phyloP scores from a whole-genome alignment of 2,329 filamentous ascomycete genomes.

The Xylaria sp. region DNA sequence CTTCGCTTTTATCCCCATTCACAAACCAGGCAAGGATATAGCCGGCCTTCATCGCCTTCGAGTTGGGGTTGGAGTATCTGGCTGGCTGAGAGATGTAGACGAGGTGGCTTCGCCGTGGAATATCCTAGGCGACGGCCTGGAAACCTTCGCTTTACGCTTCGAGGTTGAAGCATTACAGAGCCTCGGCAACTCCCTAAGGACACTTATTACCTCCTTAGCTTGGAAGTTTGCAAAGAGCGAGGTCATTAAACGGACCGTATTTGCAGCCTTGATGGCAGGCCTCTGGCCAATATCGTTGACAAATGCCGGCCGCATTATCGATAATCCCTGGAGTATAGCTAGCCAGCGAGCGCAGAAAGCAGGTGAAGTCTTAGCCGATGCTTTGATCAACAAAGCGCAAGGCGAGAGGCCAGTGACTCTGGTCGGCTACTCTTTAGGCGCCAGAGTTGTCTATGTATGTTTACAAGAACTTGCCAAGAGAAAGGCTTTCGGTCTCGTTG shows the following conservation, averaged over 20 bases:
- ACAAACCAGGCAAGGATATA: slow-evolving; percentile 55
- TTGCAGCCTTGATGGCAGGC: slow-evolving; percentile 67
- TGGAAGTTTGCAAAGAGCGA: slow-evolving; percentile 76
- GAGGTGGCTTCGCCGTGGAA: slow-evolving; percentile 83
- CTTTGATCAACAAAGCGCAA: slow-evolving; percentile 83
- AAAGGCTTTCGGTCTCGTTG: slow-evolving; percentile 84
- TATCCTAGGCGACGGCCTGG: slow-evolving; percentile 73
- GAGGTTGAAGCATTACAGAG: slow-evolving; percentile 82
- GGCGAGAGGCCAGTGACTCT: slow-evolving; percentile 84
- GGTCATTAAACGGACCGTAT: slow-evolving; percentile 61
- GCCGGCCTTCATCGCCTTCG: slow-evolving; percentile 74
- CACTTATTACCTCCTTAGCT: slow-evolving; percentile 82
- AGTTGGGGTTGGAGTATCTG: slow-evolving; percentile 83
- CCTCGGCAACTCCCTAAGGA: slow-evolving; percentile 81
- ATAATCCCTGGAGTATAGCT: slow-evolving; percentile 83
- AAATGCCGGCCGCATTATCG: slow-evolving; percentile 77
- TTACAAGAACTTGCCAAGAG: slow-evolving; percentile 80
- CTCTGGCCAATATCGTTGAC: slow-evolving; percentile 72
- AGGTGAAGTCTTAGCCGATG: slow-evolving; percentile 79
- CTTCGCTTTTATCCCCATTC: slow-evolving; percentile 84
- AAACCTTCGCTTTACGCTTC: slow-evolving; percentile 86
- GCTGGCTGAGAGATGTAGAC: slow-evolving; percentile 79
- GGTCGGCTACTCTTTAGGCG: slow-evolving; percentile 84
- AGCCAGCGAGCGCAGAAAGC: slow-evolving; percentile 82
- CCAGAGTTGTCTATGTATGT: slow-evolving; percentile 84